A percentile compares a stretch with the other conserved stretches of the same genome.
phyloP scores from a whole-genome alignment of 208 protist genomes.

The Acanthamoeba lenticulata region DNA sequence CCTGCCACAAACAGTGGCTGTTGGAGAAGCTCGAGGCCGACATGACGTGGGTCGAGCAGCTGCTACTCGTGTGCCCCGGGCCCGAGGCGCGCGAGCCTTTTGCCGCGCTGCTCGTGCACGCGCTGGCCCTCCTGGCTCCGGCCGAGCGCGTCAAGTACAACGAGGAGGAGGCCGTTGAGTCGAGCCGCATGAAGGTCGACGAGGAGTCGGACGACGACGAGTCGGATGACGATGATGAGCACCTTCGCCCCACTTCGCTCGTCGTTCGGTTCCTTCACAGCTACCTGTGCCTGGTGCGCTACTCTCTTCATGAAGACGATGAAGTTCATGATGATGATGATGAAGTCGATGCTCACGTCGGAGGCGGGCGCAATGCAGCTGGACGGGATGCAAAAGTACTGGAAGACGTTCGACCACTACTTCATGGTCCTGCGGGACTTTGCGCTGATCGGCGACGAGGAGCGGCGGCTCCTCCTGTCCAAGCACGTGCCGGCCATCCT shows the following conservation, averaged over 20 bases:
- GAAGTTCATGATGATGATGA: no score
- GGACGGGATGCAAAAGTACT: slow-evolving; percentile 69
- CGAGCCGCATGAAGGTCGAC: neutral
- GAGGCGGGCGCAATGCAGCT: no score
- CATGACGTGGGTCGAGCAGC: slow-evolving; percentile 16
- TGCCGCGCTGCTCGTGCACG: neutral
- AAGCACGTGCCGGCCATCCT: slow-evolving; percentile 64
- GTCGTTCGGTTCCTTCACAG: slow-evolving; percentile 38
- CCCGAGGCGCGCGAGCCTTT: slow-evolving; percentile 16
- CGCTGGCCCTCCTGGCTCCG: neutral
- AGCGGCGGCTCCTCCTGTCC: slow-evolving; percentile 68
- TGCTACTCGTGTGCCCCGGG: slow-evolving; percentile 10
- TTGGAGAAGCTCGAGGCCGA: slow-evolving; percentile 9
- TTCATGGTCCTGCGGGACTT: slow-evolving; percentile 78
- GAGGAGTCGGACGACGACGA: neutral
- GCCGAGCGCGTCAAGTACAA: slow-evolving; percentile 1
- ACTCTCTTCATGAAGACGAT: neutral
- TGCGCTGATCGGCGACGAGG: slow-evolving; percentile 66
- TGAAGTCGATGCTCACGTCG: no score
- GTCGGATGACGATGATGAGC: neutral
- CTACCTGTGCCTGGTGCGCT: neutral
- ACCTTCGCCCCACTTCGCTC: neutral
- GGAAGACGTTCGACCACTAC: slow-evolving; percentile 77
- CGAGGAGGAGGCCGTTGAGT: slow-evolving; percentile 1
- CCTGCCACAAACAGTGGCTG: neutral